Evolutionary conservation across 305 asterid species (phyloP).

Genomic region (Rubia peregrina): DNA sequence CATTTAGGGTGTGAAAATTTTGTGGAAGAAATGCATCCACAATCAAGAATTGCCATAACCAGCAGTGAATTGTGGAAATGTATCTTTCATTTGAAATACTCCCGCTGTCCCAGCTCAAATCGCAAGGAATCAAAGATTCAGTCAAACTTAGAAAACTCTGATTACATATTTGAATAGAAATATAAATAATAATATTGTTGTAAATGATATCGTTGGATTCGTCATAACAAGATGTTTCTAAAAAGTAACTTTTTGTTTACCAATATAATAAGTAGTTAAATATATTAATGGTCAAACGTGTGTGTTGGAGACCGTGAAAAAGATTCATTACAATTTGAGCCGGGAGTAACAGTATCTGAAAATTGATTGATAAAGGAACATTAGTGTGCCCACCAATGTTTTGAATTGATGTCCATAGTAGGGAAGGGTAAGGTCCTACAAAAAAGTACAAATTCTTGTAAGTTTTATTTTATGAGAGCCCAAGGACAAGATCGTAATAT

Average conservation of each 20-base stretch:
- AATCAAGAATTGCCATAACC: conserved; percentile 5
- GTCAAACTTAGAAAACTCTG: too few relatives aligned
- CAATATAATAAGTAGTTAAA: too few relatives aligned
- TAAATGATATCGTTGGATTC: too few relatives aligned
- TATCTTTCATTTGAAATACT: neutral
- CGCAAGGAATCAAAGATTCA: too few relatives aligned
- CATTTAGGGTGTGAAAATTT: neutral
- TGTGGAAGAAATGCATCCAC: neutral
- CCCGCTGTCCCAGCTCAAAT: too few relatives aligned
- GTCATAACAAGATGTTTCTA: too few relatives aligned
- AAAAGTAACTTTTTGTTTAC: too few relatives aligned
- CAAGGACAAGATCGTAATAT: conserved; percentile 33
- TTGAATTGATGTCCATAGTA: conserved; percentile 19
- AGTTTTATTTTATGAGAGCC: conserved; percentile 15
- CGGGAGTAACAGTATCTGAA: neutral
- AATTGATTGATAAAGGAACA: conserved; percentile 8
- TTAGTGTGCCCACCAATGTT: conserved; percentile 11
- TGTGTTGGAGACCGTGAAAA: too few relatives aligned
- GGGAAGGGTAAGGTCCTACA: conserved; percentile 28
- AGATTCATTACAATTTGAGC: too few relatives aligned
- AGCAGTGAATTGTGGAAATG: neutral
- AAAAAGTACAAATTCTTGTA: neutral
- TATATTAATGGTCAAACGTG: too few relatives aligned
- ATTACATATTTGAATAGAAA: too few relatives aligned
- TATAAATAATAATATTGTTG: too few relatives aligned